A percentile compares a stretch with the other conserved stretches of the same genome.
Conservation (phyloP, 164 flowering plant genomes). For the Cinnamomum chago region DNA sequence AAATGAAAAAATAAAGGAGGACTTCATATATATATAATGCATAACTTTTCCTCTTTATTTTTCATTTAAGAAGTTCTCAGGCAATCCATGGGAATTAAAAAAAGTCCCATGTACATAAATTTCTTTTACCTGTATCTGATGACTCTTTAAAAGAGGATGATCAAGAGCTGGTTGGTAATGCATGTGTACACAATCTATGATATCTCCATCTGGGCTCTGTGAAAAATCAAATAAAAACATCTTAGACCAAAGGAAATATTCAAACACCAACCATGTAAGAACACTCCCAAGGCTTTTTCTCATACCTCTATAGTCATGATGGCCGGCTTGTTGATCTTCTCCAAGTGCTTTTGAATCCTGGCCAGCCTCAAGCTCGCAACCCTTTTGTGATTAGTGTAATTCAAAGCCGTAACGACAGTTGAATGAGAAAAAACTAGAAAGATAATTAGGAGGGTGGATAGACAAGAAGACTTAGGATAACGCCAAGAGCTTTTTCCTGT, state of each 20-base stretch:
- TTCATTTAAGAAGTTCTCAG: neutral
- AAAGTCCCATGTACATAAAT: neutral
- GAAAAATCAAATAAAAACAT: neutral
- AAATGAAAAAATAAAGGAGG: neutral
- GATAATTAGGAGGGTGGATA: neutral
- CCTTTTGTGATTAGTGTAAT: slow-evolving; percentile 44
- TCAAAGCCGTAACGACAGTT: slow-evolving; percentile 25
- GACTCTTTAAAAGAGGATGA: slow-evolving; percentile 88
- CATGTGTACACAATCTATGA: slow-evolving; percentile 81
- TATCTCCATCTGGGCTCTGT: slow-evolving; percentile 97
- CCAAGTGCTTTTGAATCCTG: slow-evolving; percentile 58
- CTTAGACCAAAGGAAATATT: neutral
- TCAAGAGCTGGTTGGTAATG: slow-evolving; percentile 91
- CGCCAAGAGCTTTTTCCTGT: neutral
- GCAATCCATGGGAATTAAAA: neutral
- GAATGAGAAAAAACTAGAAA: neutral
- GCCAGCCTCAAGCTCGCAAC: slow-evolving; percentile 59
- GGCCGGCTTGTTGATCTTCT: slow-evolving; percentile 65
- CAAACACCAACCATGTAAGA: neutral
- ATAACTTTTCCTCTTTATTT: neutral
- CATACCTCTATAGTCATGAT: slow-evolving; percentile 61
- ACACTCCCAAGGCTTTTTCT: neutral
- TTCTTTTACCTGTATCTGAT: slow-evolving; percentile 75
- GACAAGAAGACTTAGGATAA: neutral
- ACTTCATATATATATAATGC: neutral